Base-by-base conservation (phyloP, 2,329 filamentous ascomycete genomes). In the Alternaria dauci region DNA sequence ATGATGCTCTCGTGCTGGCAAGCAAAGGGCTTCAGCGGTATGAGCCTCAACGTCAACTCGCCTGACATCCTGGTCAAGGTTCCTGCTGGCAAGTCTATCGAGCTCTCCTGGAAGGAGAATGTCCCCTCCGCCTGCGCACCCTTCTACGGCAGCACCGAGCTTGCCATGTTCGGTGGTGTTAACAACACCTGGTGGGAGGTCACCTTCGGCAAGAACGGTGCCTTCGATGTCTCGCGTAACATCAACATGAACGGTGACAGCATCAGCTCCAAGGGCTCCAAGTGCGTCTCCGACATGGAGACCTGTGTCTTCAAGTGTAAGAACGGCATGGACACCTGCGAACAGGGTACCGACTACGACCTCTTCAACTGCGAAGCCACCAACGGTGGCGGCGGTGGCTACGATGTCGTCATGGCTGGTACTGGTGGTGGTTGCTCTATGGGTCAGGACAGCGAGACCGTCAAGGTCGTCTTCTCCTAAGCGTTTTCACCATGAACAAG, bases 151-250 rank as follows among this genome's bases (percentile, higher is more conserved):
- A 69, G 77, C 60, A 79, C 76, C 38, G 58, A 60, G 56, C 76
- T 77, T 32, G 71, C 71, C 57, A 58, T 69, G 32, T 70, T 70
- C 57, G 81, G 81, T 38, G 80, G 81, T 68, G 67, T 82, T 50
- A 66, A 70, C 64, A 78, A 83, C 64, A 82, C 81, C 32, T 82
- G 81, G 79, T 79, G 75, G 54, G 81, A 83, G 74, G 79, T 77
- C 56, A 82, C 76, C 57, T 80, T 78, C 38, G 78, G 77, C 44
- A n/a, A 58, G 9, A 42, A 25, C 46, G 81, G 80, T 62, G 78
- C 76, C 39, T 78, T 81, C 58, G 78, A 83, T 64, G 73, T 83
- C 54, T 81, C 79, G 39, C 77, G 80, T 36, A 75, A 81, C 62
- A 75, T 82, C 71, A 81, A 81, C 72, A 83, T 81, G 81, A 64